Conservation (phyloP, 768 basidiomycete genomes). For the Pisolithus sp. region DNA sequence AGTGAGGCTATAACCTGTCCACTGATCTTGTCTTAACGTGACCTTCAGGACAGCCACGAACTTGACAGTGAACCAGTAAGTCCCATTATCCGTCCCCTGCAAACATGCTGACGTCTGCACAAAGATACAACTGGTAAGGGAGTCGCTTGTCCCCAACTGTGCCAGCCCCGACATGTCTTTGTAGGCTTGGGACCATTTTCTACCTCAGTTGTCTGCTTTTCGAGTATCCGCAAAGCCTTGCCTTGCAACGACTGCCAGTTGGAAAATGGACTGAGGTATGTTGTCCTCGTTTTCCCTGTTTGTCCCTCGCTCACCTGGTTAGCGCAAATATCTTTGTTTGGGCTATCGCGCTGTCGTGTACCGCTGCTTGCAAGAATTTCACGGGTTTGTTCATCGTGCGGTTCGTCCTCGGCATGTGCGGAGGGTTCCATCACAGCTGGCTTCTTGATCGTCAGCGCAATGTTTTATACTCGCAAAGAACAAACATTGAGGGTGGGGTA, state of each 20-base stretch:
- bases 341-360: conserved; percentile 53
- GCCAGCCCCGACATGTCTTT: not conserved
- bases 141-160: not conserved
- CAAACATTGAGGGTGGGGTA: conserved; percentile 66
- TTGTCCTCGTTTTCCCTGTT: not conserved
- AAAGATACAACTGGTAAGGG: conserved; percentile 59
- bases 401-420: conserved; percentile 64
- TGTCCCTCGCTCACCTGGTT: not conserved
- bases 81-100: not conserved
- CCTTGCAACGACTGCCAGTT: conserved; percentile 66
- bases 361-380: conserved; percentile 70
- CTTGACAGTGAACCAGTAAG: conserved; percentile 59
- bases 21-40: not conserved
- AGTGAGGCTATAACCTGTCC: conserved; percentile 30
- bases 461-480: conserved; percentile 73
- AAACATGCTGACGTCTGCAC: not conserved
- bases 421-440: conserved; percentile 68
- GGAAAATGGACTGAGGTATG: conserved; percentile 77
- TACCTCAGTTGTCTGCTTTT: conserved; percentile 66
- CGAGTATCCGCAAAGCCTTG: conserved; percentile 70
- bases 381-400: conserved; percentile 57
- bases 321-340: conserved; percentile 65
- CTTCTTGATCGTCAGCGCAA: conserved; percentile 68
- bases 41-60: conserved; percentile 47
- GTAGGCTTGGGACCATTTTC: conserved; percentile 70